Evolutionary conservation across 2,329 filamentous ascomycete species (phyloP).

Genomic region (Acarospora socialis): DNA sequence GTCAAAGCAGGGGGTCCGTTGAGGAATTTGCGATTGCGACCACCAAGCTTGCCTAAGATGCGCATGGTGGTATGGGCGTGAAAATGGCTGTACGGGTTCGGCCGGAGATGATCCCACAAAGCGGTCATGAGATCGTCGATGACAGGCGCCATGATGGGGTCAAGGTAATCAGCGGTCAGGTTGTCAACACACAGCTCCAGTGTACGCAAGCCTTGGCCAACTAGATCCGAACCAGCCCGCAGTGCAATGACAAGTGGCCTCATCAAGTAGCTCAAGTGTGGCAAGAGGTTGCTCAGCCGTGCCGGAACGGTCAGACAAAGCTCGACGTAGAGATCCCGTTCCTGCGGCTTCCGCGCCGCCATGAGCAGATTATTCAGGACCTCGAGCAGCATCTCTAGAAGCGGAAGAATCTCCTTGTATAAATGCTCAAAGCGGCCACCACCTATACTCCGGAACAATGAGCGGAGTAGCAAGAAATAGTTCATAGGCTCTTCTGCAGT

Average conservation of each 20-base stretch:
- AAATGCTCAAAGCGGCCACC: conserved; percentile 94
- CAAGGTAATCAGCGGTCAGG: conserved; percentile 89
- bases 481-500: conserved; percentile 97
- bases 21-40: conserved; percentile 89
- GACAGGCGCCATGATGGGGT: conserved; percentile 97
- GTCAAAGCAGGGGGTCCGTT: conserved; percentile 73
- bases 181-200: conserved; percentile 97
- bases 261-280: conserved; percentile 94
- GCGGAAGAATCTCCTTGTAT: conserved; percentile 92
- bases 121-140: conserved; percentile 98
- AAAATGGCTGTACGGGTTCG: conserved; percentile 90
- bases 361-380: conserved; percentile 90
- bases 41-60: conserved; percentile 90
- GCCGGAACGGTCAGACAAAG: conserved; percentile 92
- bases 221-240: conserved; percentile 78
- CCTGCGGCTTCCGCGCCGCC: conserved; percentile 76
- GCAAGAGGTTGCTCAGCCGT: conserved; percentile 80
- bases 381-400: conserved; percentile 94
- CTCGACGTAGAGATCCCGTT: conserved; percentile 93
- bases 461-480: conserved; percentile 86
- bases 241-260: conserved; percentile 90
- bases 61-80: conserved; percentile 96
- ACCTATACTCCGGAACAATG: conserved; percentile 89
- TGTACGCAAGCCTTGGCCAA: conserved; percentile 84
- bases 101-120: conserved; percentile 86